These are phyloP conservation scores for Alternaria sp. DNA, from an alignment of 2,329 filamentous ascomycete genomes.

Conservation along the genomic window DNA sequence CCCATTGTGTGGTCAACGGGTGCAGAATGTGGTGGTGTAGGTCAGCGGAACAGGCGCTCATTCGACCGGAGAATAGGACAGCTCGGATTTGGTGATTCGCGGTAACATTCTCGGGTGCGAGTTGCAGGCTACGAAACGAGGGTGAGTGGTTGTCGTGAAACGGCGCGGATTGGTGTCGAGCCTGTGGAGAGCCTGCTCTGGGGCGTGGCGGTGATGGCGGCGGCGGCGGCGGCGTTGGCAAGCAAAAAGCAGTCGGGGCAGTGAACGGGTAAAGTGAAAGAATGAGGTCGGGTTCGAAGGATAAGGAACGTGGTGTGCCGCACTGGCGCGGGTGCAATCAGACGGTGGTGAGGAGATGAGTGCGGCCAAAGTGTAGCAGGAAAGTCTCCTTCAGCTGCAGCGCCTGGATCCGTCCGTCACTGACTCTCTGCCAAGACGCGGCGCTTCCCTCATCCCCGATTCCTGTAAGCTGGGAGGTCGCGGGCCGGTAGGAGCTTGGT, in stretches of 20 bases:
- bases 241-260: slow-evolving; percentile 9
- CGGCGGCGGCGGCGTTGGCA: slow-evolving; percentile 1
- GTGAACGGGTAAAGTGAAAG: slow-evolving; percentile 10
- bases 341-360: slow-evolving; percentile 29
- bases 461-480: slow-evolving; percentile 16
- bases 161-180: not conserved
- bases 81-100: slow-evolving; percentile 29
- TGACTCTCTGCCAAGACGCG: slow-evolving; percentile 23
- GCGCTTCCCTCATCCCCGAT: slow-evolving; percentile 27
- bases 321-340: slow-evolving; percentile 15
- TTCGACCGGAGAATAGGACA: slow-evolving; percentile 36
- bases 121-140: not conserved
- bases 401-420: slow-evolving; percentile 14
- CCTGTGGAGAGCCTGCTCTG: not conserved
- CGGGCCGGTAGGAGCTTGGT: slow-evolving; percentile 24
- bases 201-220: not conserved
- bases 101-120: slow-evolving; percentile 39
- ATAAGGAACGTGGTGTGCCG: slow-evolving; percentile 21
- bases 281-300: slow-evolving; percentile 13
- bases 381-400: slow-evolving; percentile 14
- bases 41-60: slow-evolving; percentile 31
- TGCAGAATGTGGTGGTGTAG: slow-evolving; percentile 8
- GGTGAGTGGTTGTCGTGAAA: not conserved
- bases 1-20: slow-evolving; percentile 37
- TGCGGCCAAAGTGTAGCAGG: slow-evolving; percentile 27